These are phyloP conservation scores for Fagus crenata DNA, from an alignment of 306 rosid genomes.

Conservation along the genomic window DNA sequence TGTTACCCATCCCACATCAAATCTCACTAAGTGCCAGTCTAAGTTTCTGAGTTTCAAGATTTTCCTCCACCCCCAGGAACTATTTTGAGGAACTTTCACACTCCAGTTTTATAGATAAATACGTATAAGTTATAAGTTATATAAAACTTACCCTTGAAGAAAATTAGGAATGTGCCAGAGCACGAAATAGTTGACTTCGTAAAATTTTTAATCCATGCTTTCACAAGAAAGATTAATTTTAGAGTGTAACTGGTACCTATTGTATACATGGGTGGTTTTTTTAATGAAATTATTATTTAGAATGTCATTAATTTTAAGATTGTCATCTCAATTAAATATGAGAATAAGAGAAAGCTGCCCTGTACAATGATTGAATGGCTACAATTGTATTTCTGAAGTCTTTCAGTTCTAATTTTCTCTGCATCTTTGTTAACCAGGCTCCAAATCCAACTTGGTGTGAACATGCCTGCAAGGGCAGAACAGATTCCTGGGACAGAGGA, in stretches of 20 bases:
- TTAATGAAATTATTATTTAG: not conserved
- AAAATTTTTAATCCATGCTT: not conserved
- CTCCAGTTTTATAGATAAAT: not conserved
- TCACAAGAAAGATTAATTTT: not conserved
- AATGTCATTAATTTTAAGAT: not conserved
- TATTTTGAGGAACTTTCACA: too few species aligned
- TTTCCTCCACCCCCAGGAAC: too few species aligned
- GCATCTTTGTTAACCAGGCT: conserved; percentile 50
- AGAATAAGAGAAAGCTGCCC: conserved; percentile 3
- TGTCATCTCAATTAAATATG: conserved; percentile 13
- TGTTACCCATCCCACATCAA: too few species aligned
- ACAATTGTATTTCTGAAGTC: conserved; percentile 8
- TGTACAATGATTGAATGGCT: conserved; percentile 7
- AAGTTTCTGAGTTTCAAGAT: too few species aligned
- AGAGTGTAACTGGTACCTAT: too few species aligned
- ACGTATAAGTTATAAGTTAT: not conserved
- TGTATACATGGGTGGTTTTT: too few species aligned
- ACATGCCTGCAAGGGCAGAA: conserved; percentile 99
- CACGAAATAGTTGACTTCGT: not conserved
- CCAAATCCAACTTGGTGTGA: conserved; percentile 98
- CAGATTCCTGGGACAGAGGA: conserved; percentile 66
- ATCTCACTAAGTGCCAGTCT: too few species aligned
- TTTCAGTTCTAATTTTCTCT: conserved; percentile 10
- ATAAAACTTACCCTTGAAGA: conserved; percentile 3
- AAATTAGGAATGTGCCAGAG: not conserved